A percentile compares a stretch with the other conserved stretches of the same genome.
Conservation (phyloP, 2,329 filamentous ascomycete species). For the Aspergillus aculeatinus region DNA sequence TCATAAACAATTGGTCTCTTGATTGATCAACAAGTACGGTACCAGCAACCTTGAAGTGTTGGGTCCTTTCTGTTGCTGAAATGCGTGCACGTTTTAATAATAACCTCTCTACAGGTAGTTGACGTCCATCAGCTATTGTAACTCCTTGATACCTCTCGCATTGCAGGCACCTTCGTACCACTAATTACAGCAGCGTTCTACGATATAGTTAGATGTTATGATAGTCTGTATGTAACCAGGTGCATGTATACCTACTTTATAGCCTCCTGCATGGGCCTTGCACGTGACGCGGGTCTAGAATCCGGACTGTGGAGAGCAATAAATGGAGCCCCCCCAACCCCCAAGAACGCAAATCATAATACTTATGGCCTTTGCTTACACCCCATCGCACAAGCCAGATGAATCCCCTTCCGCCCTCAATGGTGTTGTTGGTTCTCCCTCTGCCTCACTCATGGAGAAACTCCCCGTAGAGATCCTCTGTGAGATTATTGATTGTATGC, state of each 20-base stretch:
- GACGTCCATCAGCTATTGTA: background rate
- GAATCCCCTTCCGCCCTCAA: constrained; percentile 24
- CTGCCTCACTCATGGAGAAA: constrained; percentile 46
- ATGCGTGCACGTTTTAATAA: too few species aligned
- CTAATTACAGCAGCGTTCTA: too few species aligned
- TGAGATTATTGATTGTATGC: constrained; percentile 62
- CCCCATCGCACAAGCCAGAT: constrained; percentile 13
- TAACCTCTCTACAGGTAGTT: background rate
- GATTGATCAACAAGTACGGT: background rate
- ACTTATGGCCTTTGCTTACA: constrained; percentile 5
- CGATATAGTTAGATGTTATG: too few species aligned
- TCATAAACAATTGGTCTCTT: too few species aligned
- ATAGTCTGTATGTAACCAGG: too few species aligned
- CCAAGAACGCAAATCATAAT: constrained; percentile 2
- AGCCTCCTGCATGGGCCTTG: too few species aligned
- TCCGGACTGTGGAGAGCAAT: constrained; percentile 17
- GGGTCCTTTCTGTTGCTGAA: too few species aligned
- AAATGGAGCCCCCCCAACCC: constrained; percentile 3
- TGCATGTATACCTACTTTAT: too few species aligned
- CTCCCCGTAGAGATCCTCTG: constrained; percentile 65
- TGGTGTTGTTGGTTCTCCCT: constrained; percentile 22
- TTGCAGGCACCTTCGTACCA: background rate
- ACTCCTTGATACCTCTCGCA: background rate
- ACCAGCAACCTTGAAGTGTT: background rate
- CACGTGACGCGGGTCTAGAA: constrained; percentile 18